Base-by-base conservation (phyloP, 2,329 filamentous ascomycete species). In the Claviceps maximensis region DNA sequence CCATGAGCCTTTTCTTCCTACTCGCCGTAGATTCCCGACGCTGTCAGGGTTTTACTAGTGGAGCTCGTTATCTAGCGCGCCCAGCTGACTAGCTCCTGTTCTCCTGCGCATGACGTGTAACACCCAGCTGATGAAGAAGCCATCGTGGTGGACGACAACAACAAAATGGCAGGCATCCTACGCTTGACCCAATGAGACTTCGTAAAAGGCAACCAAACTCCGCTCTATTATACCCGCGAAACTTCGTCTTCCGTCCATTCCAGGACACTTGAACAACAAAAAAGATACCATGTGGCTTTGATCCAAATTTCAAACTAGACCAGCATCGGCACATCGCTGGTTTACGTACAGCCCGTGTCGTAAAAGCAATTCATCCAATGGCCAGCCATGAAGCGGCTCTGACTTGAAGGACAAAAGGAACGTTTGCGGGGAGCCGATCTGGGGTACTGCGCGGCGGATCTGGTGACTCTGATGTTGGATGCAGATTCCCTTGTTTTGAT, bases 351-450 rank as follows among this genome's bases (percentile, higher is more conserved):
- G 3, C 33, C 33, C 33, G 33, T 13, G 33, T 13, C 15, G 31
- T 33, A 12, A 33, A 33, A 17, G 33, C 33, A 38, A 38, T 38
- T 7, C 41, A 12, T 44, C 12, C 19, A 44, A 44, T 44, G 13
- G 33, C 2, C 41, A 15, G 21, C 21, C 41, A 44, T 44, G 21
- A 23, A 44, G 21, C 10, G 41, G 41, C 19, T 44, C n/a, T 42
- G 40, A 21, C 40, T 41, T 23, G 23, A 50, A 21, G 21, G 31
- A 19, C 8, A 12, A 38, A 45, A 44, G 36, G n/a, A 51, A 48
- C 44, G 42, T 48, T 54, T 54, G 52, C 52, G 52, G 52, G 52
- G 52, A 45, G 44, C 52, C 52, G 52, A 38, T 54, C 52, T 50
- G 52, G 48, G 52, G 48, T 42, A 51, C 42, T 31, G 48, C 40